Percentiles rank a stretch among this genome's conserved stretches.
Conservation (phyloP, 495 filamentous ascomycete species). For the Neurospora sp. region DNA sequence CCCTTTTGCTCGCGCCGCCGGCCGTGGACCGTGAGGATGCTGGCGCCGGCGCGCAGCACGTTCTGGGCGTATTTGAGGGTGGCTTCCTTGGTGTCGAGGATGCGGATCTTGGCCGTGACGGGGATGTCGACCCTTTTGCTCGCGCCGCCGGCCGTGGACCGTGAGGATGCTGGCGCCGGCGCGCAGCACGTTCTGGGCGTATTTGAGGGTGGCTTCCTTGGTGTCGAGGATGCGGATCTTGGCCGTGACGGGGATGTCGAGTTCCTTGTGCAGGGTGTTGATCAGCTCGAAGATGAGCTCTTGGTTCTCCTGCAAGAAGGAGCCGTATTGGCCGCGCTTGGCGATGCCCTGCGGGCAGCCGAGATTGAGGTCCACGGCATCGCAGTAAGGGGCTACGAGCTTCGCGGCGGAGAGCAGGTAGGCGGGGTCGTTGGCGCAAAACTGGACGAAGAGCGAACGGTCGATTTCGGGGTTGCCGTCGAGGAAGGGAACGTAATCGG, state of each 20-base stretch:
- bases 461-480: conserved; percentile 80
- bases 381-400: conserved; percentile 71
- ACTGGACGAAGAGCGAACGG: conserved; percentile 88
- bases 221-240: conserved; percentile 90
- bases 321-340: conserved; percentile 77
- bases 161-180: conserved; percentile 90
- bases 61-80: conserved; percentile 85
- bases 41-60: conserved; percentile 80
- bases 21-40: conserved; percentile 87
- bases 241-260: conserved; percentile 77
- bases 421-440: conserved; percentile 83
- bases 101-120: conserved; percentile 89
- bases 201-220: conserved; percentile 74
- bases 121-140: conserved; percentile 89
- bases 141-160: conserved; percentile 77
- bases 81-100: conserved; percentile 75
- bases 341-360: conserved; percentile 98
- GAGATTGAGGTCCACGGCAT: conserved; percentile 92
- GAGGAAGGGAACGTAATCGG: conserved; percentile 41
- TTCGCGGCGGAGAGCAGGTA: conserved; percentile 67
- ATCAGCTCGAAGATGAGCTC: conserved; percentile 70
- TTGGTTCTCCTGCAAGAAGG: conserved; percentile 92
- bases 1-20: conserved; percentile 86
- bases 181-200: conserved; percentile 76
- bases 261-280: conserved; percentile 58